Percentiles rank a stretch among this genome's conserved stretches.
phyloP scores from a whole-genome alignment of 495 filamentous ascomycete genomes.

The Darksidea phi region DNA sequence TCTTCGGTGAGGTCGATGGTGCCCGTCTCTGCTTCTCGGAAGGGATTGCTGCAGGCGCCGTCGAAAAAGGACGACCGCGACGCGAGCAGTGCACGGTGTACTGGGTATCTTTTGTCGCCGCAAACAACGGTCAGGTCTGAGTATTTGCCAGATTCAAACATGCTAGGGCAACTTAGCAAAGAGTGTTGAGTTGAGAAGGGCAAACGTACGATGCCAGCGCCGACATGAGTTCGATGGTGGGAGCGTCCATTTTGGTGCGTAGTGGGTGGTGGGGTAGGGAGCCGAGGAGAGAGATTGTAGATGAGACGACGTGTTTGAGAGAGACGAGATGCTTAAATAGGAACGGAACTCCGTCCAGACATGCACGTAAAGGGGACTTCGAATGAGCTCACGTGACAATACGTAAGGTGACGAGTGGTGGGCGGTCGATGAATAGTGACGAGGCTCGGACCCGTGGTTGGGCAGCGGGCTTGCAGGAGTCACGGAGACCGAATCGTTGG shows the following conservation, averaged over 20 bases:
- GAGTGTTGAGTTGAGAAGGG: background rate
- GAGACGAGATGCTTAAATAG: too few relatives aligned
- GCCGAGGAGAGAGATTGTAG: background rate
- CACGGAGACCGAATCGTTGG: slow-evolving; percentile 26
- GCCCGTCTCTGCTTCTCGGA: slow-evolving; percentile 39
- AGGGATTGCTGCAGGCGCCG: slow-evolving; percentile 40
- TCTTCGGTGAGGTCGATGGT: slow-evolving; percentile 46
- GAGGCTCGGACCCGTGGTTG: too few relatives aligned
- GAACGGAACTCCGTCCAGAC: too few relatives aligned
- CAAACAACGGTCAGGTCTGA: slow-evolving; percentile 46
- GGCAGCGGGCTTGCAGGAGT: background rate
- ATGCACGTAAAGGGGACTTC: background rate
- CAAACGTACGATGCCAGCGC: slow-evolving; percentile 44
- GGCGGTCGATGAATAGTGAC: too few relatives aligned
- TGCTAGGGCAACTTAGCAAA: slow-evolving; percentile 34
- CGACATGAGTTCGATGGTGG: slow-evolving; percentile 40
- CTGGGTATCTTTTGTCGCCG: slow-evolving; percentile 41
- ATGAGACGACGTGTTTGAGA: background rate
- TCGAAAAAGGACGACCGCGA: slow-evolving; percentile 47
- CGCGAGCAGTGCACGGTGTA: slow-evolving; percentile 46
- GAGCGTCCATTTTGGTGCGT: slow-evolving; percentile 28
- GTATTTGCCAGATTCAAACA: slow-evolving; percentile 42
- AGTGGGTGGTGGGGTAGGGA: background rate
- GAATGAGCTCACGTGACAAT: background rate
- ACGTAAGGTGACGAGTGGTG: background rate